Evolutionary conservation across 2,329 filamentous ascomycete genomes (phyloP).

Genomic region (Hypoxylon sp.): DNA sequence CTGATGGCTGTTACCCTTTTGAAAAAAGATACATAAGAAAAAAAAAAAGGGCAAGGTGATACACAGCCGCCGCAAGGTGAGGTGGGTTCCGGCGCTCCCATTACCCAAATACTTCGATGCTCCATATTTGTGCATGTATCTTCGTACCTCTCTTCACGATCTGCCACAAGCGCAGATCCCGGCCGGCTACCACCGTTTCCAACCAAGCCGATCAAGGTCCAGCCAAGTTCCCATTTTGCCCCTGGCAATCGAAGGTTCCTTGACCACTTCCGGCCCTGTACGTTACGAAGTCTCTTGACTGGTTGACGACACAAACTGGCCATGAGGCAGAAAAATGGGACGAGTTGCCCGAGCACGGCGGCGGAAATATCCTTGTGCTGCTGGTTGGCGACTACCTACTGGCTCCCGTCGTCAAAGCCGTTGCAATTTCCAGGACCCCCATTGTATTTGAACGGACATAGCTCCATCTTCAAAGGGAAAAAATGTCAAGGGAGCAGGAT

Average conservation of each 20-base stretch:
- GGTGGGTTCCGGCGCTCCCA: slow-evolving; percentile 34
- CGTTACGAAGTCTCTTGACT: slow-evolving; percentile 38
- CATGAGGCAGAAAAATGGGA: slow-evolving; percentile 44
- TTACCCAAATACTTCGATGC: slow-evolving; percentile 4
- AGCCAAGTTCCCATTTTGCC: slow-evolving; percentile 42
- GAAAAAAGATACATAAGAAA: slow-evolving; percentile 11
- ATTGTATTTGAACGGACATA: slow-evolving; percentile 38
- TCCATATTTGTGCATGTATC: slow-evolving; percentile 16
- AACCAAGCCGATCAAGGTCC: slow-evolving; percentile 40
- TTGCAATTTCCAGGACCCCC: slow-evolving; percentile 28
- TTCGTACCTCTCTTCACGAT: slow-evolving; percentile 30
- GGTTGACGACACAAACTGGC: slow-evolving; percentile 38
- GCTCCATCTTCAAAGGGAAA: slow-evolving; percentile 28
- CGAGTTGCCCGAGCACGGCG: slow-evolving; percentile 39
- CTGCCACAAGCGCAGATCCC: slow-evolving; percentile 41
- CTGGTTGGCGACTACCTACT: slow-evolving; percentile 14
- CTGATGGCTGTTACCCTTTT: slow-evolving; percentile 32
- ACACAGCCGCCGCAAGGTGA: slow-evolving; percentile 31
- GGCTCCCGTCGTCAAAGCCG: slow-evolving; percentile 34
- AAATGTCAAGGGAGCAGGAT: slow-evolving; percentile 29
- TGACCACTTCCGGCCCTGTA: slow-evolving; percentile 18
- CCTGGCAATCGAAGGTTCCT: slow-evolving; percentile 42
- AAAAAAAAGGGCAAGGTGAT: slow-evolving; percentile 15
- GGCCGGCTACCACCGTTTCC: slow-evolving; percentile 45
- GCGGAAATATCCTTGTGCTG: slow-evolving; percentile 33